These are phyloP conservation scores for Boletus hoseneyae DNA, from an alignment of 1,284 basidiomycete genomes.

Conservation along the genomic window DNA sequence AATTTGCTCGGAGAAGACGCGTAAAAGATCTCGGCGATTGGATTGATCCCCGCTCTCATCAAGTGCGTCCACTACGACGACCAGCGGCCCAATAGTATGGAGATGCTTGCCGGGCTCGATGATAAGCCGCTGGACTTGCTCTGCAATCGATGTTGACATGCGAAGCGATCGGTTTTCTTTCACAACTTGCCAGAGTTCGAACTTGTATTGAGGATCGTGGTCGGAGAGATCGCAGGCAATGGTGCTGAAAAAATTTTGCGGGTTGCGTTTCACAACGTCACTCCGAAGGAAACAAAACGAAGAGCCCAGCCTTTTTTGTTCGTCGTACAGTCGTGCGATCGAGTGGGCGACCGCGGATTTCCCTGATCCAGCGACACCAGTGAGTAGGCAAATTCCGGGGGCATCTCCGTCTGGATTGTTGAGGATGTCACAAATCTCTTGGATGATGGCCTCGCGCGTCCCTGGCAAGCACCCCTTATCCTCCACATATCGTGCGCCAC, in stretches of 20 bases:
- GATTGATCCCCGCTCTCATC: neutral
- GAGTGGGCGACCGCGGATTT: neutral
- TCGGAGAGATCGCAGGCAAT: neutral
- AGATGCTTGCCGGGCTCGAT: neutral
- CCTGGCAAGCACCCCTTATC: neutral
- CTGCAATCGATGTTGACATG: neutral
- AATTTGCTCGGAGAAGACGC: slow-evolving; percentile 11
- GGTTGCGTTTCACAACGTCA: neutral
- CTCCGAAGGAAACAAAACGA: neutral
- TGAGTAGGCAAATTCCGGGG: neutral
- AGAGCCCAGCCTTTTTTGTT: neutral
- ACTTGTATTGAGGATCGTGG: neutral
- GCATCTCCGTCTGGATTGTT: neutral
- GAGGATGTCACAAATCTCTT: neutral
- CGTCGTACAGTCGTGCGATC: neutral
- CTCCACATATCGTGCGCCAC: neutral
- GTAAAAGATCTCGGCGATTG: slow-evolving; percentile 13
- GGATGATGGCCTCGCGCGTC: neutral
- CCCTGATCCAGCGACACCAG: neutral
- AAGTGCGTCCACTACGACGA: neutral
- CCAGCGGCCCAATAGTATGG: neutral
- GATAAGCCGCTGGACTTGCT: neutral
- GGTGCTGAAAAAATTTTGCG: neutral
- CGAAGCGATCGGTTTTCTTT: neutral
- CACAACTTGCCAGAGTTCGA: neutral